Percentiles rank a stretch among this genome's conserved stretches.
These are phyloP conservation scores for Vitis hybrid DNA, from an alignment of 177 flowering plant genomes.

Conservation along the genomic window DNA sequence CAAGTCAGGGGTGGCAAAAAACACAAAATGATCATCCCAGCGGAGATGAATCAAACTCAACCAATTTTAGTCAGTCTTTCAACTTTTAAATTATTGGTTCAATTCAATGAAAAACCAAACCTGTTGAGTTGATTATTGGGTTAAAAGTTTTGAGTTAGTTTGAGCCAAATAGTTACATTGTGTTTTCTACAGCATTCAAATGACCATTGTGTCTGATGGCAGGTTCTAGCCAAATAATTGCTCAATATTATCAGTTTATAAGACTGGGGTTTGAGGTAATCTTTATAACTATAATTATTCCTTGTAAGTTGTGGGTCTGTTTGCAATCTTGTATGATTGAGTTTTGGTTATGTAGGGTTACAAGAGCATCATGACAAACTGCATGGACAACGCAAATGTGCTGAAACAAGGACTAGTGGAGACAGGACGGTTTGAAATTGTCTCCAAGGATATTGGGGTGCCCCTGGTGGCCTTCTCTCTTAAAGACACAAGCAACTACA, in stretches of 20 bases:
- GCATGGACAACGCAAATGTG: slow-evolving; percentile 46
- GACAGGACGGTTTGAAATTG: slow-evolving; percentile 47
- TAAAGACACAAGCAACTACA: slow-evolving; percentile 44
- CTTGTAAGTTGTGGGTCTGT: not conserved
- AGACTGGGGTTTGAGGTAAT: slow-evolving; percentile 66
- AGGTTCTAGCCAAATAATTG: slow-evolving; percentile 71
- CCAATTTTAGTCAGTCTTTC: not conserved
- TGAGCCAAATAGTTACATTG: not conserved
- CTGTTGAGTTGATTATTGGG: too few species aligned
- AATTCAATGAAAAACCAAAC: too few species aligned
- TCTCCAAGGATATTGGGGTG: slow-evolving; percentile 64
- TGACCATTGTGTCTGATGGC: slow-evolving; percentile 12
- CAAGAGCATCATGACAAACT: slow-evolving; percentile 47
- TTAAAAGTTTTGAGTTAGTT: too few species aligned
- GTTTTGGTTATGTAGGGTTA: slow-evolving; percentile 40
- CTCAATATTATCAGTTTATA: slow-evolving; percentile 70
- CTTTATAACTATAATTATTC: not conserved
- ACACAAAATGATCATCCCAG: too few species aligned
- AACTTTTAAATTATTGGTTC: not conserved
- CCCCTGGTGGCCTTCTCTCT: slow-evolving; percentile 64
- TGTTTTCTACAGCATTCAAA: not conserved
- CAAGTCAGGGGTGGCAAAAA: too few species aligned
- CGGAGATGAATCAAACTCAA: too few species aligned
- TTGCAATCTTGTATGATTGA: not conserved
- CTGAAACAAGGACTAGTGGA: slow-evolving; percentile 44